Evolutionary conservation across 2,329 filamentous ascomycete genomes (phyloP), one percentile per base, ranked within the genome.

Genomic region (Exophiala lecanii-corni): DNA sequence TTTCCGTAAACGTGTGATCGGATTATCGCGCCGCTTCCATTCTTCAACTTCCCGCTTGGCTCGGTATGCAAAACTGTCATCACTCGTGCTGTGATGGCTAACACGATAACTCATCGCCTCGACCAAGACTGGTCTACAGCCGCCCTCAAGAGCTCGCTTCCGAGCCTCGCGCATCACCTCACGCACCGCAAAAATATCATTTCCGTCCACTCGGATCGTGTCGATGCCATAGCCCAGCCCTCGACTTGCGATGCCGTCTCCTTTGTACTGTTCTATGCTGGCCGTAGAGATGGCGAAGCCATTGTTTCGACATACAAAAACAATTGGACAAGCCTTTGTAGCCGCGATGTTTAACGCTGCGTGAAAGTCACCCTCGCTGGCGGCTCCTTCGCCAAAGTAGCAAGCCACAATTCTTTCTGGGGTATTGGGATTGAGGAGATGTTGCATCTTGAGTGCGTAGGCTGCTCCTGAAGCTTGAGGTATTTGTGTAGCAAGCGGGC

Each of bases 51-150:
- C 92, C 1, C 96, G 82, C 18, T 84, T 81, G 1, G 89, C 89
- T 6, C 92, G 84, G 69, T 98, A 98, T 1, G 92, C 92, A 59
- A 96, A 98, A 18, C 86, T 92, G 67, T 98, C 92, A 60, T 98
- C 92, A 0, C 86, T 92, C 1, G 92, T 98, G 65, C 88, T 95
- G 69, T 98, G 92, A 62, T 98, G 89, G 5, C 86, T 91, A 32
- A 97, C 89, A n/a, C 92, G 88, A 67, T 98, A 98, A 17, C 86
- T 91, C 86, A 98, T 94, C 43, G 89, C 89, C 67, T 98, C 92
- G 30, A 98, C 84, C 5, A 98, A 71, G 0, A 98, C 78, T 0
- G 88, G 89, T 50, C 78, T 80, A 3, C 87, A 86, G n/a, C 86
- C 87, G 32, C 86, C 81, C 43, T 84, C 72, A 2, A 97, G 74